Base-by-base conservation (phyloP, 169 alveolate species). In the Eimeria praecox region DNA sequence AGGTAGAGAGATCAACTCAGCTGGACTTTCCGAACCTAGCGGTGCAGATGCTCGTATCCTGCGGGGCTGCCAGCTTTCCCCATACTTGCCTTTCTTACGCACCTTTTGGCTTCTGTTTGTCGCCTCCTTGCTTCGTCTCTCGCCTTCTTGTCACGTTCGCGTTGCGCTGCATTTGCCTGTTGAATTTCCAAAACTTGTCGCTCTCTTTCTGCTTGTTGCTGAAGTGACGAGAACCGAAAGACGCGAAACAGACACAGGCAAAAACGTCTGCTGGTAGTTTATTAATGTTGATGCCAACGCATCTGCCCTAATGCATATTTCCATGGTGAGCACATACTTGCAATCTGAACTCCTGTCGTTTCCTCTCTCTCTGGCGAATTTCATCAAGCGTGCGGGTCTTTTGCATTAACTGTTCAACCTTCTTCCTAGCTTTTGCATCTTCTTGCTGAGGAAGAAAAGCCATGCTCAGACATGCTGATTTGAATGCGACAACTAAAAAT, bases 401-500 rank as follows among this genome's bases (percentile, higher is more conserved):
- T 96, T 95, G 96, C 52, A 96, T 91, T 16, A 98, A 96, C 91
- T 97, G 98, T 78, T 97, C 98, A 33, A 97, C 97, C 90, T 97
- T 97, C 95, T 97, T 97, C 97, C 97, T 95, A n/a, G 98, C 98
- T 75, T 96, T 95, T 82, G 96, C 97, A 92, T 97, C 98, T 92
- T 97, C 98, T 75, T 93, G 97, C 96, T 97, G 97, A 96, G 80
- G 88, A 78, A n/a, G 62, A 42, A 44, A 33, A 78, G 46, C 71
- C 44, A 27, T 16, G 24, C 24, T 12, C 62, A 40, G 38, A 44
- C 59, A 89, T 42, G 22, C 52, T 22, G 69, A 2, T 10, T 40
- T 52, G n/a, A 62, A 64, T 27, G 52, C 49, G 33, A 18, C 44
- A 42, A 24, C 18, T 78, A 4, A 4, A 46, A 20, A 44, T n/a